phyloP scores from a whole-genome alignment of 2,329 filamentous ascomycete species.

The Calonectria henricotiae region DNA sequence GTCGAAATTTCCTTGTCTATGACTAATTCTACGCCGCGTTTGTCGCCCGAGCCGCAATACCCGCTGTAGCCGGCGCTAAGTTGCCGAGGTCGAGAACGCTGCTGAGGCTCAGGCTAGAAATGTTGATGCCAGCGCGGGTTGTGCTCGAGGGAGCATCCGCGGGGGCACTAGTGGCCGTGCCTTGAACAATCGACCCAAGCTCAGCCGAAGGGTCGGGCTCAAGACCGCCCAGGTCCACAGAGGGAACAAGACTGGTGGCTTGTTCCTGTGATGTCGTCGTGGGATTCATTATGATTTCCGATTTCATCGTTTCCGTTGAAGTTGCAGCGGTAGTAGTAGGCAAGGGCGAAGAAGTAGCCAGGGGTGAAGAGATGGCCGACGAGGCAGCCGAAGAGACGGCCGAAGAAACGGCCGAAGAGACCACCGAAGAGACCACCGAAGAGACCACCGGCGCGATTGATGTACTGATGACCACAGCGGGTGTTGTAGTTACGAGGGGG shows the following conservation, averaged over 20 bases:
- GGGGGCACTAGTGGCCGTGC: slow-evolving; percentile 34
- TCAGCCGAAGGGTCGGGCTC: slow-evolving; percentile 39
- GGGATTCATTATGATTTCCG: slow-evolving; percentile 47
- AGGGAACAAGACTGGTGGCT: slow-evolving; percentile 36
- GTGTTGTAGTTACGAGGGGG: slow-evolving; percentile 36
- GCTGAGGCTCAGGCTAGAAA: slow-evolving; percentile 62
- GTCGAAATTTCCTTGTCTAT: slow-evolving; percentile 19
- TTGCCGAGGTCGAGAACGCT: slow-evolving; percentile 65
- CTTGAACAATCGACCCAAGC: slow-evolving; percentile 19
- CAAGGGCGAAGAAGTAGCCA: slow-evolving; percentile 27
- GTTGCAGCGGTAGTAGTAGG: slow-evolving; percentile 37
- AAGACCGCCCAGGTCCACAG: slow-evolving; percentile 49
- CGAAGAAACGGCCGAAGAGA: background rate
- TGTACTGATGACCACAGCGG: background rate
- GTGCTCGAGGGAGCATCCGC: slow-evolving; percentile 42
- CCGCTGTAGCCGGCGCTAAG: slow-evolving; percentile 48
- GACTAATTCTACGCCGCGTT: slow-evolving; percentile 21
- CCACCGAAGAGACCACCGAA: background rate
- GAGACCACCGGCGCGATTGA: background rate
- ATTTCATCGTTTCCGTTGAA: slow-evolving; percentile 23
- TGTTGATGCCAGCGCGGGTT: slow-evolving; percentile 53
- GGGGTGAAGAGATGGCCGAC: slow-evolving; percentile 16
- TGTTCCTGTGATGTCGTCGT: slow-evolving; percentile 23
- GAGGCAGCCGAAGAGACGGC: slow-evolving; percentile 34
- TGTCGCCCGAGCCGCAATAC: slow-evolving; percentile 44